These are phyloP conservation scores for Aegilops speltoides DNA, from an alignment of 176 grass and related monocot genomes.

Conservation along the genomic window DNA sequence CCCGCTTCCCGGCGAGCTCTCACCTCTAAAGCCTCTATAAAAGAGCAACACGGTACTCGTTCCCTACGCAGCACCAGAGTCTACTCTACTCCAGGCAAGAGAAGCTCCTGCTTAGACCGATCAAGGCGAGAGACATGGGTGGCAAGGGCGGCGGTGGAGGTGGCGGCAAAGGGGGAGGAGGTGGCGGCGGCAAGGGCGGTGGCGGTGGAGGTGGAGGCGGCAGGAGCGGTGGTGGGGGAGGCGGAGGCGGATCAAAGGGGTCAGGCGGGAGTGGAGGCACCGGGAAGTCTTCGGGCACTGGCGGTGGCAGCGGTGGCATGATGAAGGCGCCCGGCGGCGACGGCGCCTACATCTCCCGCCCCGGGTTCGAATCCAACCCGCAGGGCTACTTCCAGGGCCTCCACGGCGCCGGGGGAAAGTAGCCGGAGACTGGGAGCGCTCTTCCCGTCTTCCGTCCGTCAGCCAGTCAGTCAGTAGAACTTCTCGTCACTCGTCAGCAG, in stretches of 20 bases:
- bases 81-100: background rate
- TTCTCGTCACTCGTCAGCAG: background rate
- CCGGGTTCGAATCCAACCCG: conserved; percentile 26
- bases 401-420: conserved; percentile 8
- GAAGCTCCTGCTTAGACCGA: background rate
- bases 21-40: background rate
- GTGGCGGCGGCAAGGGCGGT: background rate
- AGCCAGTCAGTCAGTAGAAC: background rate
- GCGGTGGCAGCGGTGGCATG: background rate
- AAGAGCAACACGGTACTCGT: background rate
- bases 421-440: background rate
- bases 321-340: conserved; percentile 26
- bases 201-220: background rate
- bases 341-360: conserved; percentile 6
- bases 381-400: conserved; percentile 41
- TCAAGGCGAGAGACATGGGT: background rate
- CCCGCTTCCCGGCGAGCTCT: background rate
- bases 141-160: conserved; percentile 1
- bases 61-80: background rate
- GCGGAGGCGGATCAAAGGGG: background rate
- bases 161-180: background rate
- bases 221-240: background rate
- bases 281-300: background rate
- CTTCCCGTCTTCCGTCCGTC: background rate
- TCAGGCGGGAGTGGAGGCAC: background rate